phyloP scores from a whole-genome alignment of 2,329 filamentous ascomycete genomes.

The Alternaria gansuensis region DNA sequence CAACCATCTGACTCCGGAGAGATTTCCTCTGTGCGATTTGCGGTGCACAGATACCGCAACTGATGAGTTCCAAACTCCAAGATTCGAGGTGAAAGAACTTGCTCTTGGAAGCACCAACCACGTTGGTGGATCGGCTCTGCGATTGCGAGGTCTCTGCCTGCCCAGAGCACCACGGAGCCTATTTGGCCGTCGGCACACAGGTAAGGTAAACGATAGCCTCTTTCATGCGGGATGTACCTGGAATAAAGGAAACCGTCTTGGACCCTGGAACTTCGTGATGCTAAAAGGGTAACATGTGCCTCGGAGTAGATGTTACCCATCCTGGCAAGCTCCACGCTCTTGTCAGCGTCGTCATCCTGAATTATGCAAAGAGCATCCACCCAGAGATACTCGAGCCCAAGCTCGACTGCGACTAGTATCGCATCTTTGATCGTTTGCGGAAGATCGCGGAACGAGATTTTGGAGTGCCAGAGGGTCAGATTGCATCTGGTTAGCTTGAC shows the following conservation, averaged over 20 bases:
- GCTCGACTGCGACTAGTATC: not conserved
- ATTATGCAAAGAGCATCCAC: constrained; percentile 14
- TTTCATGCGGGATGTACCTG: not conserved
- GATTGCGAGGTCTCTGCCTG: not conserved
- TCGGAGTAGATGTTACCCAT: constrained; percentile 5
- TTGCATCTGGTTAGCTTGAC: not conserved
- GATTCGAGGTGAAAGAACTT: constrained; percentile 2
- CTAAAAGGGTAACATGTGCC: not conserved
- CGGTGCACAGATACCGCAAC: not conserved
- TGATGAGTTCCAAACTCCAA: constrained; percentile 1
- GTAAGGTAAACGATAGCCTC: not conserved
- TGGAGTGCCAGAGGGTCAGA: not conserved
- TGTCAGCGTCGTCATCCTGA: constrained; percentile 1
- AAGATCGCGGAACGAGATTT: not conserved
- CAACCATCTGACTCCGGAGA: not conserved
- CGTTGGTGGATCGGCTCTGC: constrained; percentile 2
- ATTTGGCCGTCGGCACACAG: not conserved
- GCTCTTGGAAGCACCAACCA: constrained; percentile 3
- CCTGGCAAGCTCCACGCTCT: not conserved
- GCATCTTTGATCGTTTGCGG: constrained; percentile 8
- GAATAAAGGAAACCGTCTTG: constrained; percentile 1
- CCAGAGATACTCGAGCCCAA: constrained; percentile 6
- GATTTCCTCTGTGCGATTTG: not conserved
- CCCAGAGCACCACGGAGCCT: not conserved
- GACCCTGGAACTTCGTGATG: not conserved